Percentiles rank a stretch among this genome's conserved stretches.
phyloP scores from a whole-genome alignment of 106 monocot genomes.

The Apostasia shenzhenica region DNA sequence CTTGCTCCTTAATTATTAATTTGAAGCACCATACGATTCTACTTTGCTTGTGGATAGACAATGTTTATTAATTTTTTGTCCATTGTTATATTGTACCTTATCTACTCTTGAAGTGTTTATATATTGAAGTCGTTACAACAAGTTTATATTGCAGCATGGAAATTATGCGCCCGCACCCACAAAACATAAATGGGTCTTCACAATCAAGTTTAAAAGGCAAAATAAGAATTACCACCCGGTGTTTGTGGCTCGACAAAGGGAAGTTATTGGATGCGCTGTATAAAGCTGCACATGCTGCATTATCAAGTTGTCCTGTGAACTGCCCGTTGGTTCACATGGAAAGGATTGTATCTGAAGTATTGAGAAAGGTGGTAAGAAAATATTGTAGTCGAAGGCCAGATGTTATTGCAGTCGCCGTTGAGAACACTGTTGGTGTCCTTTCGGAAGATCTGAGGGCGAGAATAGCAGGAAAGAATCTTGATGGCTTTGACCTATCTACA shows the following conservation, averaged over 20 bases:
- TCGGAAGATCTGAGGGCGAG: conserved; percentile 39
- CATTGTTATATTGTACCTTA: no score
- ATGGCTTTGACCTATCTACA: conserved; percentile 18
- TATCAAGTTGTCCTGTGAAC: conserved; percentile 84
- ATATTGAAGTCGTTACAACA: neutral
- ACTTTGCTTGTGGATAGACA: no score
- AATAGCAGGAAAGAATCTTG: conserved; percentile 50
- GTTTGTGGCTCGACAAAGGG: conserved; percentile 97
- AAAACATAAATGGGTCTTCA: conserved; percentile 43
- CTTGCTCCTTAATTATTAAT: no score
- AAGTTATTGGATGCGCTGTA: conserved; percentile 91
- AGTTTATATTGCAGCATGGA: conserved; percentile 66
- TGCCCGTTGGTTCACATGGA: conserved; percentile 92
- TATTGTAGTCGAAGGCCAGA: conserved; percentile 94
- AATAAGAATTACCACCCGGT: conserved; percentile 78
- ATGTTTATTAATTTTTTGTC: no score
- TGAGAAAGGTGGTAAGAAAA: conserved; percentile 88
- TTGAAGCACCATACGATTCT: no score
- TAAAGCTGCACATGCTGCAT: conserved; percentile 89
- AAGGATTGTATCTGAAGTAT: conserved; percentile 79
- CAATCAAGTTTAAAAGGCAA: conserved; percentile 72
- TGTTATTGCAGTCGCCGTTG: conserved; percentile 80
- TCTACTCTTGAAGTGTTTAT: no score
- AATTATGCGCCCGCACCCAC: conserved; percentile 42
- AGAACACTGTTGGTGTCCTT: conserved; percentile 58